Evolutionary conservation across 176 grass and related monocot species (phyloP).

Genomic region (Chrysopogon serrulatus): DNA sequence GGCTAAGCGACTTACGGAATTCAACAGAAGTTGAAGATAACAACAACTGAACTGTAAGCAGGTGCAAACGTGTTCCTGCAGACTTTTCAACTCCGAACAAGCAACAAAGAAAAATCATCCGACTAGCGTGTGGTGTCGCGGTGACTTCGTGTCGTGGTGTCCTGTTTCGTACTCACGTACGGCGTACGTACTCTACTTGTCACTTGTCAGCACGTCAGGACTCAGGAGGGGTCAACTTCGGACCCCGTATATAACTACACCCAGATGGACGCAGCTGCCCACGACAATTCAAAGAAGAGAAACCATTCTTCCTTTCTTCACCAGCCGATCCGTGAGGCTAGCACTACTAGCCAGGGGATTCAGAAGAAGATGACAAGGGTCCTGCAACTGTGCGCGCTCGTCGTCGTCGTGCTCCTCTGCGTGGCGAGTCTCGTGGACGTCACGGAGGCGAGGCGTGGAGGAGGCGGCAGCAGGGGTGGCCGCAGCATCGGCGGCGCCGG

Average conservation of each 20-base stretch:
- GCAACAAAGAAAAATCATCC: not conserved
- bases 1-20: not conserved
- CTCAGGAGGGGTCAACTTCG: not conserved
- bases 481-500: conserved; percentile 5
- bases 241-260: not conserved
- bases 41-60: not conserved
- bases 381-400: not conserved
- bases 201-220: not conserved
- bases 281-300: not conserved
- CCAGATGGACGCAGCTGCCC: not conserved
- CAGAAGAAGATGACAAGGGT: not conserved
- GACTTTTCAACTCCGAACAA: not conserved
- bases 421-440: conserved; percentile 12
- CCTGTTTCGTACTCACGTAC: not conserved
- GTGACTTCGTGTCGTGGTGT: not conserved
- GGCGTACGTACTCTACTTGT: not conserved
- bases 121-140: not conserved
- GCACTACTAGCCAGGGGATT: not conserved
- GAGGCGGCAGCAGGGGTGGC: not conserved
- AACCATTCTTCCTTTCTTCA: not conserved
- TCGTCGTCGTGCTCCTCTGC: conserved; percentile 20
- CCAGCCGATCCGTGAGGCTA: not conserved
- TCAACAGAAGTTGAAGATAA: not conserved
- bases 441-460: conserved; percentile 17
- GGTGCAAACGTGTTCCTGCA: not conserved